Evolutionary conservation across 805 yeast genomes (phyloP), one percentile per base, ranked within the genome.

Genomic region (Kuraishia cidri): DNA sequence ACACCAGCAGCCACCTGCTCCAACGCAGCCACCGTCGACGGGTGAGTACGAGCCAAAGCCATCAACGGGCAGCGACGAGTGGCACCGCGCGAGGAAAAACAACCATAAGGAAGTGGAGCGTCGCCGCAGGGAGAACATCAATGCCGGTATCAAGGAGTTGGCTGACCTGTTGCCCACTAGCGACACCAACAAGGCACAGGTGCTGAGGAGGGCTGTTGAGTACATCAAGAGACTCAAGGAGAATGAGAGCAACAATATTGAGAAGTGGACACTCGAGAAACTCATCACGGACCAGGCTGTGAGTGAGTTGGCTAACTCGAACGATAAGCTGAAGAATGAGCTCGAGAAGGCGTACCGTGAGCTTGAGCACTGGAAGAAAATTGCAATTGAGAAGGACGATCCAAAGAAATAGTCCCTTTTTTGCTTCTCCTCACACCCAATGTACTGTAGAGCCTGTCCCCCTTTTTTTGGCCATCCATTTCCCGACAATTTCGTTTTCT

Each of bases 31-130:
- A n/a, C n/a, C n/a, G n/a, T n/a, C n/a, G n/a, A n/a, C n/a, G n/a
- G n/a, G n/a, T n/a, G n/a, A n/a, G n/a, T n/a, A n/a, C n/a, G n/a
- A n/a, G n/a, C 26, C 31, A 4, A 78, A 75, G 53, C 85, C 88
- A 3, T 50, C 60, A 8, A 80, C 79, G 29, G 92, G 92, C n/a
- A 58, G 80, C 20, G 85, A 79, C 29, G 94, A 82, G 53, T 83
- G 92, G 90, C 86, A 80, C 50, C 69, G 69, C 39, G 75, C 76
- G 52, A 76, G 96, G 47, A 79, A 82, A 48, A 84, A 84, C 46
- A 88, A 86, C 57, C 98, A 92, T 63, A 88, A 87, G 58, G 96
- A 88, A 58, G 97, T 88, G 15, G 97, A 88, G 60, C 72, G 95
- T 51, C 75, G 95, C 46, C 74, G 97, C 57, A 74, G 97, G 50